These are phyloP conservation scores for Beauveria medogensis DNA, from an alignment of 2,329 filamentous ascomycete species.

Conservation along the genomic window DNA sequence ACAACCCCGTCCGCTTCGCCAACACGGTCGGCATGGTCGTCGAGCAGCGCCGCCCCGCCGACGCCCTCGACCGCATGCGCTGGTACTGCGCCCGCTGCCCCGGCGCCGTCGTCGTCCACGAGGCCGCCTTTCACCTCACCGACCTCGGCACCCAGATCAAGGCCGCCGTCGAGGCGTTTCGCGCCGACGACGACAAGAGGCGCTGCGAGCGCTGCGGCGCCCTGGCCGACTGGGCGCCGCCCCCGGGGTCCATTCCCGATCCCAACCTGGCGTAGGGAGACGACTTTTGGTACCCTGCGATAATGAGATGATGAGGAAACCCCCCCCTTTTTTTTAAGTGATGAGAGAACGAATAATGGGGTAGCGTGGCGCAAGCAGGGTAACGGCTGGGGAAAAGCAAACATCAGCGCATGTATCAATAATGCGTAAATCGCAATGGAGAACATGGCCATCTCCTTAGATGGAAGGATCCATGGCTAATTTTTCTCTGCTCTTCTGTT, in stretches of 20 bases:
- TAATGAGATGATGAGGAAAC: not conserved
- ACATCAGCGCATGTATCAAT: not conserved
- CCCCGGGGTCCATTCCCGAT: constrained; percentile 48
- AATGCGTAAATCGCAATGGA: not conserved
- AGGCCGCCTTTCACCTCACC: constrained; percentile 79
- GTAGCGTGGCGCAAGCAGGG: not conserved
- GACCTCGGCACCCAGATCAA: constrained; percentile 94
- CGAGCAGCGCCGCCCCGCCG: constrained; percentile 70
- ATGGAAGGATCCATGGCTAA: not conserved
- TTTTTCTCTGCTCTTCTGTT: not conserved
- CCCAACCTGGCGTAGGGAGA: constrained; percentile 40
- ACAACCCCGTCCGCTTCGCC: constrained; percentile 90
- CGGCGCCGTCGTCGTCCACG: constrained; percentile 60
- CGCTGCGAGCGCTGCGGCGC: constrained; percentile 70
- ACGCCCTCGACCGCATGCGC: constrained; percentile 66
- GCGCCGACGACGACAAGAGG: constrained; percentile 55
- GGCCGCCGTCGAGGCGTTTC: constrained; percentile 76
- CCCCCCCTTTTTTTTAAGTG: no score
- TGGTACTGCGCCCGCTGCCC: constrained; percentile 78
- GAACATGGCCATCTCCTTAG: not conserved
- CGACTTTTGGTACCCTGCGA: not conserved
- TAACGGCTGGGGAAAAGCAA: not conserved
- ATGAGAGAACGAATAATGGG: not conserved
- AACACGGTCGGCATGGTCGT: constrained; percentile 91
- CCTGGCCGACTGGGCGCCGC: constrained; percentile 64